These are phyloP conservation scores for Amanita exitialis DNA, from an alignment of 768 basidiomycete species.

Conservation along the genomic window DNA sequence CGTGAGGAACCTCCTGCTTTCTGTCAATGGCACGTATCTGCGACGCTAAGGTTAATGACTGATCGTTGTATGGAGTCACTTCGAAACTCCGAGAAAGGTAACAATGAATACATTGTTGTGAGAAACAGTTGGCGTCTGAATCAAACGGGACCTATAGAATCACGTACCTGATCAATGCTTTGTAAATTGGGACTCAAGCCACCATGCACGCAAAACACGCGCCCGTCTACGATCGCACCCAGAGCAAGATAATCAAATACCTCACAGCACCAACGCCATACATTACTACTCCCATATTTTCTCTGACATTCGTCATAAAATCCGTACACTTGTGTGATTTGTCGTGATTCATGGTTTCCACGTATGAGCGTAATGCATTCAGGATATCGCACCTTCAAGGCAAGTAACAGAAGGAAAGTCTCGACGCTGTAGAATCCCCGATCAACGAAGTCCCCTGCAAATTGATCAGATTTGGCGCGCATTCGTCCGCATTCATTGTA, in stretches of 20 bases:
- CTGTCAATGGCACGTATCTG: slow-evolving; percentile 92
- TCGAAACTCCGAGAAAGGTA: background rate
- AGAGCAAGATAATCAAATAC: slow-evolving; percentile 96
- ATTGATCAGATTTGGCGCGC: background rate
- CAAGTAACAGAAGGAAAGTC: slow-evolving; percentile 89
- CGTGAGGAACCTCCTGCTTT: slow-evolving; percentile 96
- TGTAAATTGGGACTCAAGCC: slow-evolving; percentile 86
- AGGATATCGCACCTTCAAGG: slow-evolving; percentile 94
- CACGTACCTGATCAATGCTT: slow-evolving; percentile 76
- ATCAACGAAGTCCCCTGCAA: slow-evolving; percentile 91
- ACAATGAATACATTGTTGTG: background rate
- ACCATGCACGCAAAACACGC: slow-evolving; percentile 96
- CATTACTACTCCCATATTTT: slow-evolving; percentile 89
- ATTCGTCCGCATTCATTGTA: background rate
- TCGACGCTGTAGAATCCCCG: slow-evolving; percentile 96
- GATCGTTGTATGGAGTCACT: background rate
- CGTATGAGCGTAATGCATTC: slow-evolving; percentile 95
- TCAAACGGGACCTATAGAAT: background rate
- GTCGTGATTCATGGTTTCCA: slow-evolving; percentile 95
- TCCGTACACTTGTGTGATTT: slow-evolving; percentile 94
- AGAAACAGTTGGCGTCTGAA: background rate
- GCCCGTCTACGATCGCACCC: slow-evolving; percentile 93
- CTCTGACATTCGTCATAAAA: slow-evolving; percentile 96
- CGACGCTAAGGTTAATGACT: background rate
- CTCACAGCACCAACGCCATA: slow-evolving; percentile 98